Evolutionary conservation across 2,329 filamentous ascomycete genomes (phyloP), one percentile per base, ranked within the genome.

Genomic region (Taxawa tesnikishii): DNA sequence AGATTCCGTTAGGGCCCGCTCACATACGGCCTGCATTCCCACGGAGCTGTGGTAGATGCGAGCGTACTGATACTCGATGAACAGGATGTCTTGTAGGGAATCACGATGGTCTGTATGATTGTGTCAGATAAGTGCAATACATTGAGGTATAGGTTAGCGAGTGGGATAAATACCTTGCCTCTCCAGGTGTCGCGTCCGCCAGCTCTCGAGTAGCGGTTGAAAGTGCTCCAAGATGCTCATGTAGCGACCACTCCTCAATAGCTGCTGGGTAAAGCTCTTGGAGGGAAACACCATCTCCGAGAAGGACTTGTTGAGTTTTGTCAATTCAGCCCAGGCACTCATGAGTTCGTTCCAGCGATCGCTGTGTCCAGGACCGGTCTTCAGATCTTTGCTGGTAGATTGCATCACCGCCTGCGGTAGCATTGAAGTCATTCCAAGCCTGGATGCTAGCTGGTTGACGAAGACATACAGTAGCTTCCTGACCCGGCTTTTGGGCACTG

Each of bases 11-110:
- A 67, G 50, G 1, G 60, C 62, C n/a, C n/a, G n/a, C 37, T 72
- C 68, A 3, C 71, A 66, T 3, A 72, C 62, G 3, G 68, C 68
- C 46, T 73, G 68, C 49, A 73, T 66, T 3, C 67, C 67, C 5
- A 72, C 56, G 0, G 58, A 61, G 28, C 63, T 63, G 24, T 56
- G 57, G 32, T 60, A 62, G 11, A 60, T 55, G 2, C 57, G 45
- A 2, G 59, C 51, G 29, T 60, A 60, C 18, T 62, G 54, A 28
- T 59, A 72, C 36, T 73, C 68, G 11, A 73, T 69, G 10, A 62
- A 62, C 0, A 73, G 52, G 38, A 65, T 63, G 26, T 66, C 62
- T 32, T 62, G 62, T 8, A 67, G 39, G 1, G 51, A 50, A 5
- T 50, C 47, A 29, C 53, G 52, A 12, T 7, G n/a, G 6, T 6